Percentiles rank a stretch among this genome's conserved stretches.
Conservation (phyloP, 768 basidiomycete genomes). For the Polyporus arcularius region DNA sequence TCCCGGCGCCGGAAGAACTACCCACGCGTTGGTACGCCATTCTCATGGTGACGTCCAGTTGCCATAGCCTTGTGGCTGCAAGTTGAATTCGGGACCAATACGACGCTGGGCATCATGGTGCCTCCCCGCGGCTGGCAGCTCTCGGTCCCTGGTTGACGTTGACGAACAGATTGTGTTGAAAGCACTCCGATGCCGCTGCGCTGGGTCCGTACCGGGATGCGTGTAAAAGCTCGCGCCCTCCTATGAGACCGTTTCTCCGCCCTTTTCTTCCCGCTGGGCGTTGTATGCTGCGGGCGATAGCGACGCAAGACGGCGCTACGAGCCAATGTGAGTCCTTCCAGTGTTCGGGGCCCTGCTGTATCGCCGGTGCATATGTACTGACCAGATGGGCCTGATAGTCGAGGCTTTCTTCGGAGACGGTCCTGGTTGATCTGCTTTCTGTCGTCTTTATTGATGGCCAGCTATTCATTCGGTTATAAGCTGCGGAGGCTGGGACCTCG, state of each 20-base stretch:
- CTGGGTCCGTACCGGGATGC: not conserved
- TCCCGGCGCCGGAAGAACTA: not conserved
- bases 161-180: constrained; percentile 1
- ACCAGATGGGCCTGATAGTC: too few species aligned
- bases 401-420: too few species aligned
- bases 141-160: not conserved
- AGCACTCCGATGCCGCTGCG: not conserved
- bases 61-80: constrained; percentile 1
- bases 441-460: not conserved
- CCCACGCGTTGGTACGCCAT: not conserved
- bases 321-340: not conserved
- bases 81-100: not conserved
- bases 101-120: not conserved
- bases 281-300: not conserved
- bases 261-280: not conserved
- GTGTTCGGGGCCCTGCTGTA: too few species aligned
- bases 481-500: not conserved
- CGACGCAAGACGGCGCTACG: not conserved
- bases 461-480: not conserved
- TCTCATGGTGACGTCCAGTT: constrained; percentile 3
- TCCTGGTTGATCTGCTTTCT: too few species aligned
- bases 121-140: not conserved
- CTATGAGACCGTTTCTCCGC: not conserved
- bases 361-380: too few species aligned
- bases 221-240: not conserved